Evolutionary conservation across 2,329 filamentous ascomycete genomes (phyloP).

Genomic region (Mycosphaerelloides madeirae): DNA sequence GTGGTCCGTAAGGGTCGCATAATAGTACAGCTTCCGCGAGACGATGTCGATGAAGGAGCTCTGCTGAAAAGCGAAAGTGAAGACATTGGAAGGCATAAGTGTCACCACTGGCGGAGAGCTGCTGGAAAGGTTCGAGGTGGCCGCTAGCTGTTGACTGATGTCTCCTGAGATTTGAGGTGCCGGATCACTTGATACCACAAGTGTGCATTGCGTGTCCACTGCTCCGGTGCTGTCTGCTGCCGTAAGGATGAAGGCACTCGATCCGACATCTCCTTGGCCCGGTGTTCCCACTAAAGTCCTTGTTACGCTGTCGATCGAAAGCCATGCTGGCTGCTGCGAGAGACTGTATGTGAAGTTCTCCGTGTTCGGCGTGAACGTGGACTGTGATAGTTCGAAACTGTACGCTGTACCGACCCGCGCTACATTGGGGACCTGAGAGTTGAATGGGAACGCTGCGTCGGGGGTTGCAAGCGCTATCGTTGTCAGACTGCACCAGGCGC

Average conservation of each 20-base stretch:
- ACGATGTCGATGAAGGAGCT: constrained; percentile 57
- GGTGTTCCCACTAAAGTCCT: constrained; percentile 70
- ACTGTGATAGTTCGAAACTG: constrained; percentile 64
- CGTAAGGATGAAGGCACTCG: constrained; percentile 59
- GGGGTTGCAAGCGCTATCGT: constrained; percentile 26
- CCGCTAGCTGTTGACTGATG: constrained; percentile 54
- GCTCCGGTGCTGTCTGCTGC: constrained; percentile 65
- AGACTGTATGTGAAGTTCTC: constrained; percentile 62
- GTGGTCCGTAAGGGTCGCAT: constrained; percentile 69
- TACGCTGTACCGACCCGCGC: constrained; percentile 65
- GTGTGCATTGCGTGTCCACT: constrained; percentile 59
- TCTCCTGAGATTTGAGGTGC: constrained; percentile 54
- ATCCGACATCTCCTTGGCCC: constrained; percentile 51
- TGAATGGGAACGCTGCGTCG: constrained; percentile 64
- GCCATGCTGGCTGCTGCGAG: constrained; percentile 63
- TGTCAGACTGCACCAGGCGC: constrained; percentile 13
- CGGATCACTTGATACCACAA: constrained; percentile 61
- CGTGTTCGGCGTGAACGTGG: constrained; percentile 64
- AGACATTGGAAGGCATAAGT: constrained; percentile 33
- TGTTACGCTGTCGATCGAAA: constrained; percentile 62
- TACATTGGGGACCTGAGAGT: constrained; percentile 76
- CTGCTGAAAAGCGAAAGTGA: constrained; percentile 40
- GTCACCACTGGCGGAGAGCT: constrained; percentile 57
- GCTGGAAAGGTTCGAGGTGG: constrained; percentile 48
- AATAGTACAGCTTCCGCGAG: constrained; percentile 58